Base-by-base conservation (phyloP, 441 rosid genomes). In the Croton laevigatus region DNA sequence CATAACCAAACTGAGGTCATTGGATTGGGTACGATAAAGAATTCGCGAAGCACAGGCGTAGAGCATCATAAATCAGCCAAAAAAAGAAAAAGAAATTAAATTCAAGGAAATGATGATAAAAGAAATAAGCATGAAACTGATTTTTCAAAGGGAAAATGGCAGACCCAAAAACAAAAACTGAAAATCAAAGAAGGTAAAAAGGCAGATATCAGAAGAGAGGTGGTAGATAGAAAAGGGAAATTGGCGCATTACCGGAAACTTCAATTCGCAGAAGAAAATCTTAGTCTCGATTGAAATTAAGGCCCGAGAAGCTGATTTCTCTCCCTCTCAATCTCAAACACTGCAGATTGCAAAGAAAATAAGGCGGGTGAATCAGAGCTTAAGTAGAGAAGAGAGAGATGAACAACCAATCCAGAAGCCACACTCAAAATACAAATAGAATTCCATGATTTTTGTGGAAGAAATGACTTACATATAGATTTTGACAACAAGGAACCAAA, bases 201-300 rank as follows among this genome's bases (percentile, higher is more conserved):
- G 40, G 40, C 46, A 11, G 1, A 6, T 9, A 38, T 1, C 22
- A 34, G 27, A 66, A 53, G 8, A 9, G 51, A 12, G 59, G 37
- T 22, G 5, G 60, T 1, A 73, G 59, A n/a, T 2, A 54, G 42
- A 13, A 20, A 37, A 38, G 32, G 17, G 34, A 74, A 69, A 46
- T 46, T 19, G 23, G 64, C 14, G 40, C 70, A 69, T 78, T 72
- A 74, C 75, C 78, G 62, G 65, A 51, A 66, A 44, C 67, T 65
- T 54, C 44, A 62, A 63, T 19, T 64, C 54, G 66, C 13, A 22
- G 44, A 66, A 68, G 55, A 53, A 73, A 63, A 69, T 59, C 37
- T 9, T 46, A 34, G 34, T 68, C 16, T 64, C 14, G 38, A 70
- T 36, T 32, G 49, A 68, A 65, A 38, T 71, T 70, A 61, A 59